A percentile compares a stretch with the other conserved stretches of the same genome.
Evolutionary conservation across 2,329 filamentous ascomycete genomes (phyloP).

Genomic region (Ilyonectria robusta): DNA sequence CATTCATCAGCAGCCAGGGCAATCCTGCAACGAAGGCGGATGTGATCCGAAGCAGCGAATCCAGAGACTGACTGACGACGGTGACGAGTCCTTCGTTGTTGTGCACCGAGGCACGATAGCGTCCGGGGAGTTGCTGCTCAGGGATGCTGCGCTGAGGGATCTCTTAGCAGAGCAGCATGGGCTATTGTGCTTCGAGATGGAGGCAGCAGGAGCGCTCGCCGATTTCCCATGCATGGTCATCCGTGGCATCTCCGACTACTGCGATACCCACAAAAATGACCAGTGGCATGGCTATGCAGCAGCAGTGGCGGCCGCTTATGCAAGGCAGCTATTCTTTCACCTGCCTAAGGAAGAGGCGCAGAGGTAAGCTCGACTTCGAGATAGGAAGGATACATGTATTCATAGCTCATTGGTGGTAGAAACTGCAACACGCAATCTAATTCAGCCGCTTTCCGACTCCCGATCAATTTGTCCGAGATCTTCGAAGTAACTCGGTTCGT

Average conservation of each 20-base stretch:
- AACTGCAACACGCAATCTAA: not conserved
- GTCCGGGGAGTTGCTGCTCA: constrained; percentile 34
- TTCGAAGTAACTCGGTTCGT: constrained; percentile 30
- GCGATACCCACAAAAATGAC: constrained; percentile 36
- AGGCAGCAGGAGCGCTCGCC: constrained; percentile 31
- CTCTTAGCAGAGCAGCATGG: constrained; percentile 19
- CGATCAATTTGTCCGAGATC: constrained; percentile 11
- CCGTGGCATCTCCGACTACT: constrained; percentile 38
- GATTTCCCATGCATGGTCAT: constrained; percentile 35
- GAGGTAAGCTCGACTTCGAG: constrained; percentile 2
- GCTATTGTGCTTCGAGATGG: constrained; percentile 40
- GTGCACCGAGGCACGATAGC: constrained; percentile 40
- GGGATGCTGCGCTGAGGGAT: constrained; percentile 34
- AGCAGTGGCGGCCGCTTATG: constrained; percentile 29
- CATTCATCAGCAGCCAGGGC: constrained; percentile 11
- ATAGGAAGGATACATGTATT: constrained; percentile 3
- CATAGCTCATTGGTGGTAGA: constrained; percentile 1
- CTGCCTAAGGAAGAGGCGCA: constrained; percentile 19
- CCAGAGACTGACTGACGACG: constrained; percentile 21
- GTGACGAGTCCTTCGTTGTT: constrained; percentile 20
- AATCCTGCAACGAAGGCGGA: constrained; percentile 25
- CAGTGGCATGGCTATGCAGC: constrained; percentile 28
- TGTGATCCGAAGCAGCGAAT: constrained; percentile 26
- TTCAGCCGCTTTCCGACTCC: not conserved
- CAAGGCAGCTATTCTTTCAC: constrained; percentile 34